These are phyloP conservation scores for Metschnikowia peoriensis DNA, from an alignment of 805 yeast genomes.

Conservation along the genomic window DNA sequence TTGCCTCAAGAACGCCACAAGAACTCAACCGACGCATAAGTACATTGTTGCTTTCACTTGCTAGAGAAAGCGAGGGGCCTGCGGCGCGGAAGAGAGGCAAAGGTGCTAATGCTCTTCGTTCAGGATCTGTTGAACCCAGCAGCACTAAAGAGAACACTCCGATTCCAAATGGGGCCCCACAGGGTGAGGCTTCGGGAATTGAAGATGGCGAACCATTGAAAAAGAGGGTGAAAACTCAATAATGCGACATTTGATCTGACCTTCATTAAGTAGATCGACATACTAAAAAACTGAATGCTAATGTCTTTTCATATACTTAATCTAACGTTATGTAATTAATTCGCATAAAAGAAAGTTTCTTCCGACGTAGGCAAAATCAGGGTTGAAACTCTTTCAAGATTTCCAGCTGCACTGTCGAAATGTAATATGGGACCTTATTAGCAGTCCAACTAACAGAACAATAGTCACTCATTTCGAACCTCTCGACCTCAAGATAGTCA, in stretches of 20 bases:
- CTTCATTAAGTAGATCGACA: no score
- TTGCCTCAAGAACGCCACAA: constrained; percentile 66
- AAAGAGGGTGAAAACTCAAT: constrained; percentile 8
- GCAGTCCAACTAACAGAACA: constrained; percentile 90
- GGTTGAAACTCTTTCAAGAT: constrained; percentile 33
- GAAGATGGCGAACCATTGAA: constrained; percentile 8
- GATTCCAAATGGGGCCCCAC: constrained; percentile 3
- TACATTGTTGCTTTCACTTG: constrained; percentile 63
- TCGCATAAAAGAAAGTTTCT: not conserved
- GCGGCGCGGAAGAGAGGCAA: constrained; percentile 47
- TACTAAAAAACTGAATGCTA: not conserved
- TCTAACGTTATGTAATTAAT: not conserved
- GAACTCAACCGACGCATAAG: constrained; percentile 69
- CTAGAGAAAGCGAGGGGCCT: constrained; percentile 63
- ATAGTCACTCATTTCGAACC: constrained; percentile 56
- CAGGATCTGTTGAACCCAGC: constrained; percentile 38
- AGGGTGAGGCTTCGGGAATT: constrained; percentile 1
- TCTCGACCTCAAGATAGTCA: constrained; percentile 62
- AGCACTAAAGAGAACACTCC: constrained; percentile 19
- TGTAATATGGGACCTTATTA: constrained; percentile 75
- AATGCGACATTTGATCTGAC: not conserved
- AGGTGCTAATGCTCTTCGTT: constrained; percentile 23
- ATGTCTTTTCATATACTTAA: not conserved
- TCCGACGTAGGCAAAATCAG: not conserved
- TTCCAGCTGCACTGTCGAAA: constrained; percentile 59